Percentiles rank a stretch among this genome's conserved stretches.
These are phyloP conservation scores for Akebia trifoliata DNA, from an alignment of 164 flowering plant species.

Conservation along the genomic window DNA sequence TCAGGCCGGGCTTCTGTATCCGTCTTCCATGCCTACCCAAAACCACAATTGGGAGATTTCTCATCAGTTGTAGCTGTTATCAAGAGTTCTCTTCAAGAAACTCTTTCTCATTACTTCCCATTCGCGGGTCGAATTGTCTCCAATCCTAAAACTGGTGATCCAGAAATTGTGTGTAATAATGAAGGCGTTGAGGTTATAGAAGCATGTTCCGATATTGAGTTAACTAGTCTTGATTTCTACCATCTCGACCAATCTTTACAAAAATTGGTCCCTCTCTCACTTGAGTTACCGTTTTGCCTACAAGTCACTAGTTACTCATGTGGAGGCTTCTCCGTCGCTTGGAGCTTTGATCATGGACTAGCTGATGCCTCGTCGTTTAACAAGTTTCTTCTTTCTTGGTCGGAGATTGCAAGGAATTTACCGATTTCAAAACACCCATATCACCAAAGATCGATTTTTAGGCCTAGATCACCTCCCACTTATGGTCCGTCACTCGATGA, in stretches of 20 bases:
- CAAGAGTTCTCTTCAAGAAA: constrained; percentile 29
- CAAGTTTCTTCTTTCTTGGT: constrained; percentile 28
- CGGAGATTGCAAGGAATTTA: constrained; percentile 25
- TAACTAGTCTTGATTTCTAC: constrained; percentile 31
- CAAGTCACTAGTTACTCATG: constrained; percentile 40
- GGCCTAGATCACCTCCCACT: constrained; percentile 32
- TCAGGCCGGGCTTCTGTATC: background rate
- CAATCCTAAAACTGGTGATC: constrained; percentile 33
- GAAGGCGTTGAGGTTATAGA: constrained; percentile 37
- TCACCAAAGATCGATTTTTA: constrained; percentile 31
- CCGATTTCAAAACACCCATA: constrained; percentile 33
- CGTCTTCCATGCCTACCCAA: constrained; percentile 1
- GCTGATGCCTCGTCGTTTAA: constrained; percentile 46
- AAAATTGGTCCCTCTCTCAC: constrained; percentile 23
- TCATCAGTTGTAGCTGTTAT: constrained; percentile 13
- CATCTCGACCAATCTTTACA: constrained; percentile 27
- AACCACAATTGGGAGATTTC: background rate
- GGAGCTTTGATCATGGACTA: constrained; percentile 51
- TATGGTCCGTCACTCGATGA: constrained; percentile 36
- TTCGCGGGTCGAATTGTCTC: constrained; percentile 39
- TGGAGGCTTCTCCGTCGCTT: constrained; percentile 40
- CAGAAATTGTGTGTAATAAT: constrained; percentile 46
- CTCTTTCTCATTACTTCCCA: constrained; percentile 33
- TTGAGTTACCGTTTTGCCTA: constrained; percentile 25
- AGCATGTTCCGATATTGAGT: constrained; percentile 27